Evolutionary conservation across 192 early-diverging fungal genomes (phyloP), one percentile per base, ranked within the genome.

Genomic region (Coemansia sp.): DNA sequence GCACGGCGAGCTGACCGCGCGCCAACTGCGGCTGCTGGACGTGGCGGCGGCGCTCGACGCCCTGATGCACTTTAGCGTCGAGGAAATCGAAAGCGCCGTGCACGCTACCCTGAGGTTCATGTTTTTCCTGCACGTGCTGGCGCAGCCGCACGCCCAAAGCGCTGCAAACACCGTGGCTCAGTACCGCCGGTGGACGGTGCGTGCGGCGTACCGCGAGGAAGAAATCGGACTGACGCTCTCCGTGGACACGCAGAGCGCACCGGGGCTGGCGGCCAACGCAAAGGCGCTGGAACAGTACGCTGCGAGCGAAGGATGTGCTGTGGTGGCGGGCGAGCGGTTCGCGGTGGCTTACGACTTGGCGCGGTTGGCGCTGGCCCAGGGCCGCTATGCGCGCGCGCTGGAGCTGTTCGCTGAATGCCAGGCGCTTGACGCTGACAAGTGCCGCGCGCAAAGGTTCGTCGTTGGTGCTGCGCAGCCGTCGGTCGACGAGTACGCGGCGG

Each of bases 141-240:
- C 59, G 42, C 33, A 18, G 38, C 50, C 8, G 14, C 18, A 19
- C 22, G 27, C 30, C n/a, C 14, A 18, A 11, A 25, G 15, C 24
- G 12, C 9, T 17, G 43, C n/a, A 8, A 57, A 62, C 2, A 15
- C 17, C 18, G 53, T 55, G 52, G 57, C 58, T 18, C 53, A 65
- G 50, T 55, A 50, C 34, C 50, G 62, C 2, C 33, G 72, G 51
- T 75, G 72, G 72, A 50, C 45, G 3, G 59, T 75, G 40, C 66
- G 72, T 8, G 46, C 72, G 23, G 63, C 63, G 37, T 75, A 75
- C 55, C 62, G 72, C 40, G 72, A 75, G 46, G 72, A 75, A 18
- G 62, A 64, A 10, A 30, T 52, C 10, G 62, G 72, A 2, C 43
- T 69, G 12, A 8, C 30, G 30, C 30, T 33, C 30, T 33, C 58